Evolutionary conservation across 1,284 basidiomycete species (phyloP), one percentile per base, ranked within the genome.

Genomic region (Clitocybe nebularis): DNA sequence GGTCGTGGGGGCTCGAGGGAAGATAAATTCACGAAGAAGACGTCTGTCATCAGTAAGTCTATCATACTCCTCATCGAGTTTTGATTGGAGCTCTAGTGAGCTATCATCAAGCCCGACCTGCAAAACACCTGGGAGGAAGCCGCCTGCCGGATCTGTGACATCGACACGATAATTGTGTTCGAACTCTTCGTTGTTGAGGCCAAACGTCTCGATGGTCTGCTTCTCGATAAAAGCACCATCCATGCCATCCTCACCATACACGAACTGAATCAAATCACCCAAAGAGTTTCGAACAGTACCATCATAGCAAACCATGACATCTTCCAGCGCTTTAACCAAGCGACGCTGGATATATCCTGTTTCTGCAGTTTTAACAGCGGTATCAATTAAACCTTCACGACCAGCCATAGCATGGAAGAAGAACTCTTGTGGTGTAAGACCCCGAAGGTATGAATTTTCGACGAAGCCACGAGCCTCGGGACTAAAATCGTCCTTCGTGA

Each of bases 331-430:
- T 70, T 99, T 99, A 57, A 99, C 94, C 49, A 99, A 73, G 52
- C 95, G 89, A 58, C 95, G 89, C 65, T 99, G 96, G 56, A 99
- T 99, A 65, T 99, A 99, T 57, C 96, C 96, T 0, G 96, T 99
- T 69, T 99, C 96, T 36, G 96, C 96, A 5, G 96, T 99, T 74
- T 99, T 99, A 67, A 99, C 94, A 21, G 96, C 96, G 1, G 96
- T 99, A 77, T 99, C 96, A 57, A 99, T 98, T 41, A 99, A 71
- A 77, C 96, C 96, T 66, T 99, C 96, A 58, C 96, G 88, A 71
- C 96, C 96, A 57, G 95, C 95, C 96, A 99, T 99, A 43, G 96
- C 96, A 69, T 99, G 96, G 84, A 99, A 99, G 79, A 99, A 99
- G 77, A 94, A 99, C 62, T 99, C 96, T 56, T 98, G 94, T 0